Percentiles rank a stretch among this genome's conserved stretches.
These are phyloP conservation scores for Rhizophagus sp. DNA, from an alignment of 192 early-diverging fungal species.

Conservation along the genomic window DNA sequence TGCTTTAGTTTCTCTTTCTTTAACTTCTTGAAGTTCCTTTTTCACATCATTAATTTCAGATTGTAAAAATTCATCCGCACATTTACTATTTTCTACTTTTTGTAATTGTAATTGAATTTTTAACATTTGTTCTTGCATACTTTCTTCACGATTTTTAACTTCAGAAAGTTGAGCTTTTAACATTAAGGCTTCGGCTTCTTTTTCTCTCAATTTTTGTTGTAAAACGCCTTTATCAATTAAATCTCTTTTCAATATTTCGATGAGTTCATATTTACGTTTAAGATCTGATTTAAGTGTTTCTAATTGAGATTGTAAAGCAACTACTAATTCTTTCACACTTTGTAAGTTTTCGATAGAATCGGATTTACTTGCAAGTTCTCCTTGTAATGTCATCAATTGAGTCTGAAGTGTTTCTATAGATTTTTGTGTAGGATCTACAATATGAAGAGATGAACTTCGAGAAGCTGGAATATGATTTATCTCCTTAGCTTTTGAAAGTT, in stretches of 20 bases:
- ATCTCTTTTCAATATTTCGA: conserved; percentile 26
- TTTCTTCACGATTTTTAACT: conserved; percentile 15
- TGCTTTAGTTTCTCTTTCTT: background rate
- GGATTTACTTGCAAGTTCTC: conserved; percentile 16
- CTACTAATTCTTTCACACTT: background rate
- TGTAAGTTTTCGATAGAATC: background rate
- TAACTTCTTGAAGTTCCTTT: conserved; percentile 10
- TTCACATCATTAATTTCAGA: background rate
- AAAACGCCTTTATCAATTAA: conserved; percentile 7
- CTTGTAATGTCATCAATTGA: conserved; percentile 7
- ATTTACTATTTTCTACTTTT: background rate
- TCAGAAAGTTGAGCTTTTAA: conserved; percentile 14
- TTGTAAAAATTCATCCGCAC: background rate
- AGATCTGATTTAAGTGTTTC: conserved; percentile 22
- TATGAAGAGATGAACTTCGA: background rate
- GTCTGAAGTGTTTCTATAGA: background rate
- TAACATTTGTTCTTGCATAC: background rate
- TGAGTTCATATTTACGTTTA: conserved; percentile 25
- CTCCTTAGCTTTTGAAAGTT: conserved; percentile 11
- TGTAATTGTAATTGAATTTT: conserved; percentile 5
- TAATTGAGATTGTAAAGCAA: conserved; percentile 7
- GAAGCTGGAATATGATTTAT: conserved; percentile 1
- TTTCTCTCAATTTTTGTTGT: conserved; percentile 18
- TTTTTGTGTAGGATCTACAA: conserved; percentile 12
- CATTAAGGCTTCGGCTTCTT: conserved; percentile 11